Evolutionary conservation across 164 flowering plant genomes (phyloP).

Genomic region (Vitis rotundifolia): DNA sequence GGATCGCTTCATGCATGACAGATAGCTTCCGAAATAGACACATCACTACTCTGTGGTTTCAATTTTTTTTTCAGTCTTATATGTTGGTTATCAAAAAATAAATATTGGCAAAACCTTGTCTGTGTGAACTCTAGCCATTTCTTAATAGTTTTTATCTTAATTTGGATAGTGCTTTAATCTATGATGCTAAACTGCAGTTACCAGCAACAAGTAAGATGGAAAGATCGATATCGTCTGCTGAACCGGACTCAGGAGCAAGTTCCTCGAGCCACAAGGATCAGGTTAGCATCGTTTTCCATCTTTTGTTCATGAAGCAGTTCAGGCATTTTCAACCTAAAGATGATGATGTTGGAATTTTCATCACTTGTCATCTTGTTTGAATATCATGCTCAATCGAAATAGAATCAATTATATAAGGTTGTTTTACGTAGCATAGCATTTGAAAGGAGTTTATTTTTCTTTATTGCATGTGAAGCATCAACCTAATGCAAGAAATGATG

Average conservation of each 20-base stretch:
- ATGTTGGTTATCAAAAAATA: too few species aligned
- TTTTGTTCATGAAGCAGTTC: neutral
- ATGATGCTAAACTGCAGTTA: constrained; percentile 4
- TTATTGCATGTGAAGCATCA: neutral
- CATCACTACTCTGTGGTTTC: too few species aligned
- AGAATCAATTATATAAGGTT: neutral
- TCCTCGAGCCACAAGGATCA: constrained; percentile 25
- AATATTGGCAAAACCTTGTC: neutral
- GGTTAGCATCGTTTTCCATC: constrained; percentile 7
- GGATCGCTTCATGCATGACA: too few species aligned
- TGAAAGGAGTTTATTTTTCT: neutral
- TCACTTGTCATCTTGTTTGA: too few species aligned
- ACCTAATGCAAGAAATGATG: too few species aligned
- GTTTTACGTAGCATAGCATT: too few species aligned
- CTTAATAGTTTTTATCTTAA: too few species aligned
- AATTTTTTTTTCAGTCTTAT: too few species aligned
- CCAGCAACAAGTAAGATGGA: constrained; percentile 6
- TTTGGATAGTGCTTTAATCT: neutral
- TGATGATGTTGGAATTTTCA: too few species aligned
- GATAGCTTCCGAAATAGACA: too few species aligned
- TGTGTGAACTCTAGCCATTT: neutral
- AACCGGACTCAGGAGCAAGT: constrained; percentile 18
- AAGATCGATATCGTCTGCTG: constrained; percentile 19
- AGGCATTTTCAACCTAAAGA: neutral
- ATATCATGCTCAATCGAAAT: neutral